Evolutionary conservation across 2,329 filamentous ascomycete genomes (phyloP).

Genomic region (Xylaria arbuscula): DNA sequence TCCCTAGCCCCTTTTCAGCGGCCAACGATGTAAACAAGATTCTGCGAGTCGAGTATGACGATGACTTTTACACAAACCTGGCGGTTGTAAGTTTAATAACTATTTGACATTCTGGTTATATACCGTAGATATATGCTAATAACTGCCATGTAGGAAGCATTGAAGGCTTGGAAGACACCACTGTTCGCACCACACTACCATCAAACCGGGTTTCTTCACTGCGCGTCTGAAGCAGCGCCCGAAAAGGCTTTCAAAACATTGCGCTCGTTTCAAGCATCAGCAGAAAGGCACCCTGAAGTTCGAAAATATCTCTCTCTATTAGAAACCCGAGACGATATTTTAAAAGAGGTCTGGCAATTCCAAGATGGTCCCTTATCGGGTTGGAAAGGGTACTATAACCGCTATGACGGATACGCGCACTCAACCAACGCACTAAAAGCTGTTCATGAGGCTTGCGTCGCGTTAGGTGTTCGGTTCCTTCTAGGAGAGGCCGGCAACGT

Average conservation of each 20-base stretch:
- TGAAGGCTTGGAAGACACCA: conserved; percentile 62
- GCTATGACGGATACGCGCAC: conserved; percentile 67
- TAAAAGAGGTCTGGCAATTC: conserved; percentile 59
- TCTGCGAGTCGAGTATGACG: conserved; percentile 68
- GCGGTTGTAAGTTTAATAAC: conserved; percentile 51
- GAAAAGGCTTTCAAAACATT: conserved; percentile 61
- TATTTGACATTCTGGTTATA: not conserved
- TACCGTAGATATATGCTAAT: not conserved
- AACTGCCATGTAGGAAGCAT: conserved; percentile 55
- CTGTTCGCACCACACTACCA: conserved; percentile 65
- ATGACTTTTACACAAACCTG: conserved; percentile 66
- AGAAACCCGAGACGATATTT: conserved; percentile 54
- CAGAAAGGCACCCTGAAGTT: conserved; percentile 55
- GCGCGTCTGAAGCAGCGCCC: conserved; percentile 59
- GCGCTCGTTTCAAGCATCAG: conserved; percentile 55
- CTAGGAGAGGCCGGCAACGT: conserved; percentile 51
- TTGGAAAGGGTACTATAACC: conserved; percentile 70
- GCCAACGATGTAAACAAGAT: conserved; percentile 72
- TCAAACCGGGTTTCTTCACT: conserved; percentile 60
- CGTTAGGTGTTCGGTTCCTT: conserved; percentile 50
- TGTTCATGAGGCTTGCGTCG: conserved; percentile 56
- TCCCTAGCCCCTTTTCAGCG: conserved; percentile 61
- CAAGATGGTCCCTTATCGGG: conserved; percentile 53
- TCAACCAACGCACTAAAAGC: conserved; percentile 62
- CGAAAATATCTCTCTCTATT: conserved; percentile 55